Base-by-base conservation (phyloP, 495 filamentous ascomycete genomes). In the Penicillium riverlandense region DNA sequence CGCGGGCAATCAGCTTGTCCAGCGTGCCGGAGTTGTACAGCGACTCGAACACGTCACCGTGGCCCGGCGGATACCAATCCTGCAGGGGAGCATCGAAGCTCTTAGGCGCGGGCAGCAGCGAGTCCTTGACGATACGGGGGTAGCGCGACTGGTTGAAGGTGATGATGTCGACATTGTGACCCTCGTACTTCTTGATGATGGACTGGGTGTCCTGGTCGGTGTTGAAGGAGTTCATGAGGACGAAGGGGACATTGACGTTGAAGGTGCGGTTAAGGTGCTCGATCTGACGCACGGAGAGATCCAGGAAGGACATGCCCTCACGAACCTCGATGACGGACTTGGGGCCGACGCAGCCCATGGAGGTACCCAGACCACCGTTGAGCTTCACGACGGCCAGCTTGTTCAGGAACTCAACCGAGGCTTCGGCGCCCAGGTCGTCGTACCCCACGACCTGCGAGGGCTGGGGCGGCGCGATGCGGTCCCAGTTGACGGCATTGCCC, bases 181-280 rank as follows among this genome's bases (percentile, higher is more conserved):
- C 94, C 74, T 99, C 91, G 73, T 99, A 99, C 76, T 99, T 99
- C 84, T 97, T 97, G 74, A 99, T 99, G 72, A 99, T 99, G 65
- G 87, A 92, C 53, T 88, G 85, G 47, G 92, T 99, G 64, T 99
- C 92, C 57, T 91, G 83, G 67, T 97, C 89, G 62, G 92, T 99
- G 79, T 99, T 99, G 85, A 99, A 99, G 44, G 92, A 97, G 82
- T 99, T 99, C 92, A 99, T 99, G 61, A 99, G 81, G 51, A 99
- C 85, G 72, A 99, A 96, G 35, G 92, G 92, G 14, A 99, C 92
- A 65, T 96, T 96, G 68, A 95, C 88, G 54, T 85, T 81, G 74
- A 95, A 97, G 36, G 86, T 96, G 61, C 90, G 86, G 82, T 99
- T 99, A 48, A 99, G 83, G 77, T 90, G 94, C 75, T 99, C 92